These are phyloP conservation scores for Fraxinus americana DNA, from an alignment of 257 asterid species.

Conservation along the genomic window DNA sequence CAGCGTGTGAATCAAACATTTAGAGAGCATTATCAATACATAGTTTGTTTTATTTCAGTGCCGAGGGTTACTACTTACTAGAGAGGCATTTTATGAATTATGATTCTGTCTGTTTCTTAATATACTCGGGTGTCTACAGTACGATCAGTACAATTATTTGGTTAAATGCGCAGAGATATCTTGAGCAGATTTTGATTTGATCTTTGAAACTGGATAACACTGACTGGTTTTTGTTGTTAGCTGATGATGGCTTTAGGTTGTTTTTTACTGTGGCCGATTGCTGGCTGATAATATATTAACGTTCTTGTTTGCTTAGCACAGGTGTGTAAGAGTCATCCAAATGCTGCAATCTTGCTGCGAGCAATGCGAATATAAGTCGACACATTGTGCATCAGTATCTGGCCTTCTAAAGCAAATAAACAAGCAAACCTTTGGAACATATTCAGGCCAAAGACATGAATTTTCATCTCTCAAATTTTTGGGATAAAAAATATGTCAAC, in stretches of 20 bases:
- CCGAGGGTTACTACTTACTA: too few species aligned
- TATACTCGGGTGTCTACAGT: background rate
- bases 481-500: background rate
- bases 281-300: background rate
- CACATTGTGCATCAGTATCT: conserved; percentile 90
- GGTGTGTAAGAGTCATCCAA: conserved; percentile 82
- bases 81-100: background rate
- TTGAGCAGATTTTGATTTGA: too few species aligned
- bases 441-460: conserved; percentile 9
- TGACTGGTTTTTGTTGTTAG: too few species aligned
- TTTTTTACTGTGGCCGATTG: too few species aligned
- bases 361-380: conserved; percentile 79
- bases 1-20: background rate
- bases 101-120: background rate
- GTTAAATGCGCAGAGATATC: background rate
- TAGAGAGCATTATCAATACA: background rate
- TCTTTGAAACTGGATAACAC: too few species aligned
- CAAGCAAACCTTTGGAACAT: conserved; percentile 32
- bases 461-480: background rate
- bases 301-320: conserved; percentile 29
- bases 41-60: background rate
- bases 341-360: conserved; percentile 79
- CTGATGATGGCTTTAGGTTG: too few species aligned
- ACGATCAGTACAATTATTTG: background rate
- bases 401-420: conserved; percentile 78